Evolutionary conservation across 1,139 yeast genomes (phyloP), one percentile per base, ranked within the genome.

Genomic region (Protomyces macrosporus): DNA sequence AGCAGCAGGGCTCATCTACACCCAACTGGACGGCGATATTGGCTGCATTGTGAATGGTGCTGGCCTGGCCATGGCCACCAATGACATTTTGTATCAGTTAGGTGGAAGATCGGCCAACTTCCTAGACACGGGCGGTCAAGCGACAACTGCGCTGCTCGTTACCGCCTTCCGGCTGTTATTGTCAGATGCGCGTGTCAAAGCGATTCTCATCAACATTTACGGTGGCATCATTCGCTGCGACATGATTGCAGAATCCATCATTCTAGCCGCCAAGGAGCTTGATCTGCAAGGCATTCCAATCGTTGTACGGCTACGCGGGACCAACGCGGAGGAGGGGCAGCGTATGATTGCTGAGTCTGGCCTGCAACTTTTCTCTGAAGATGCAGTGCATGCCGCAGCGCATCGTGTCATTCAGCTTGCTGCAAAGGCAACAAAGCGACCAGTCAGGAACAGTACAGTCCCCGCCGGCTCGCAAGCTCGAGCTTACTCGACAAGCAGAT

Each of bases 61-160:
- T 10, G 63, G 63, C 4, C 56, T 58, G 14, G 63, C 63, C 12
- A 58, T 58, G 63, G 55, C 63, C 32, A 58, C 63, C 10, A 52
- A 52, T n/a, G 63, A 58, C 50, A 42, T 45, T n/a, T 12, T 58
- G 5, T 40, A 23, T 3, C 53, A 45, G 32, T 52, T 42, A 37
- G 63, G 63, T 14, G 45, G 56, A 10, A 37, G 53, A 6, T 54
- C 63, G 16, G 63, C 63, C 3, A 58, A 58, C 35, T 58, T 58
- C 32, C 45, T 58, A 6, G 63, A 58, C 36, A 53, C 63, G 6
- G 63, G 63, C n/a, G 63, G 63, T n/a, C 63, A 53, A 12, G 63
- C 63, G 36, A 58, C 63, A 6, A 52, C 63, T 12, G 63, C 40
- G 23, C 10, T 53, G 37, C 33, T 58, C 16, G 52, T 52, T 30